These are phyloP conservation scores for Heliocybe sulcata DNA, from an alignment of 1,284 basidiomycete genomes.

Conservation along the genomic window DNA sequence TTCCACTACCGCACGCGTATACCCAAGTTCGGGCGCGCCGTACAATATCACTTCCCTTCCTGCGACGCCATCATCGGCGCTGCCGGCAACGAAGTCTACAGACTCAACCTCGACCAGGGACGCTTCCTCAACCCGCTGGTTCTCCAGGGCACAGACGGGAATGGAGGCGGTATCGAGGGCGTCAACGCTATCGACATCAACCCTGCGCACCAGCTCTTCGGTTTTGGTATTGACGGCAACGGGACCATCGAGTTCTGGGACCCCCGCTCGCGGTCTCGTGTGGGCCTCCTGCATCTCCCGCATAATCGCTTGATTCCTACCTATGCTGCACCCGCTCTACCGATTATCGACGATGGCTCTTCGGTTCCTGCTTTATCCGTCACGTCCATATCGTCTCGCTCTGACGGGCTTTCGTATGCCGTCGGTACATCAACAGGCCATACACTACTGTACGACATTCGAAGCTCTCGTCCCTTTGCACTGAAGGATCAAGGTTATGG, in stretches of 20 bases:
- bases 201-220: conserved; percentile 85
- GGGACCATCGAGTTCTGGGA: conserved; percentile 97
- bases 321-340: conserved; percentile 23
- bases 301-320: conserved; percentile 46
- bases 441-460: conserved; percentile 91
- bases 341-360: conserved; percentile 34
- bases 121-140: conserved; percentile 82
- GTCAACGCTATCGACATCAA: conserved; percentile 94
- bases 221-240: conserved; percentile 81
- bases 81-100: conserved; percentile 78
- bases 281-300: conserved; percentile 78
- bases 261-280: conserved; percentile 74
- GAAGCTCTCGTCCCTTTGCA: conserved; percentile 78
- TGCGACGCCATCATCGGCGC: conserved; percentile 63
- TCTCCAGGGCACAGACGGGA: conserved; percentile 41
- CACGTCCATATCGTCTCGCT: conserved; percentile 78
- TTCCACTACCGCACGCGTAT: conserved; percentile 91
- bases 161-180: conserved; percentile 55
- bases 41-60: conserved; percentile 63
- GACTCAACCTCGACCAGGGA: conserved; percentile 94
- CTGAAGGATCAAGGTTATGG: conserved; percentile 98
- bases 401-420: conserved; percentile 90
- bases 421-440: conserved; percentile 94
- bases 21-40: conserved; percentile 87
- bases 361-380: conserved; percentile 48